Evolutionary conservation across 768 basidiomycete genomes (phyloP), one percentile per base, ranked within the genome.

Genomic region (Coprinellus aureogranulatus): DNA sequence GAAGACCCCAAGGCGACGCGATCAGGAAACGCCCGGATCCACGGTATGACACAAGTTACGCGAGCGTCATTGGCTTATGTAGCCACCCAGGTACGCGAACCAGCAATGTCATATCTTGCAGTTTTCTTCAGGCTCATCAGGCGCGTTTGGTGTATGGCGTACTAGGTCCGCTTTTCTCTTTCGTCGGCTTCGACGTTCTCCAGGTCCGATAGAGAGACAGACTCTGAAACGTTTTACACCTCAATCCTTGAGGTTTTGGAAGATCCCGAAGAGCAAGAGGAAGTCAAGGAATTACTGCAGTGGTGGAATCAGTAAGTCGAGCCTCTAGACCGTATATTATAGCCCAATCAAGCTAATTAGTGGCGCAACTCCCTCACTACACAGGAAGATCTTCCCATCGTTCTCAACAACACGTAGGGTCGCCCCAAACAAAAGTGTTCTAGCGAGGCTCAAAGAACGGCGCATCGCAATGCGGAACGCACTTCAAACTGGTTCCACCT

Each of bases 21-120:
- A 3, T 55, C 41, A 3, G 41, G 54, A 4, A 55, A 55, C 23
- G 39, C 54, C 1, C 39, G 44, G 1, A 55, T 55, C 22, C 54
- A 55, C 20, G 54, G 54, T 2, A 55, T 55, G 54, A 45, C 41
- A 4, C 14, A n/a, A 4, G 54, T 55, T 16, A 55, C 54, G 2
- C 39, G 20, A 27, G 25, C 42, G 5, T 55, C 54, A 9, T 22
- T 55, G 1, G 44, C 54, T n/a, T 55, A 55, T 25, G 30, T 46
- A 10, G 54, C 54, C 10, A 55, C 54, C 11, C 54, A 55, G 54
- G 54, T 55, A n/a, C n/a, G n/a, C n/a, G n/a, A n/a, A n/a, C n/a
- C n/a, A n/a, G n/a, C n/a, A n/a, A n/a, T n/a, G n/a, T n/a, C n/a
- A n/a, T n/a, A 2, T 23, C n/a, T 5, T 9, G 37, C 37, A 9